Conservation (phyloP, 2,329 filamentous ascomycete genomes). For the Penicillium brevicompactum region DNA sequence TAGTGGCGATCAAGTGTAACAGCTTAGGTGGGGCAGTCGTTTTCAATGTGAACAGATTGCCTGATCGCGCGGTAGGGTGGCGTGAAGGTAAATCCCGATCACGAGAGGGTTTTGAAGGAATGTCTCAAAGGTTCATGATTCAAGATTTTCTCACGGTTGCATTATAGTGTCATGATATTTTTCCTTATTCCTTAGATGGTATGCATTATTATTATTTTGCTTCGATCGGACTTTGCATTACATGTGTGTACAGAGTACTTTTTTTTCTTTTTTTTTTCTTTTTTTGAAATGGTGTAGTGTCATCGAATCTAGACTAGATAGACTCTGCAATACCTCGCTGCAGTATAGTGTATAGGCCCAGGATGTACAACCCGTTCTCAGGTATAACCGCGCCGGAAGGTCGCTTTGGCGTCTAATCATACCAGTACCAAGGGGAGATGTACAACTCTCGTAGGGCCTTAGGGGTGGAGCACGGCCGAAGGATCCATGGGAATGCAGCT, state of each 20-base stretch:
- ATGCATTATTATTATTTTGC: too few relatives aligned
- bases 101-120: constrained; percentile 2
- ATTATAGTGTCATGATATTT: not conserved
- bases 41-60: not conserved
- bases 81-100: constrained; percentile 7
- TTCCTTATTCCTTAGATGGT: too few relatives aligned
- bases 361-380: not conserved
- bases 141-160: not conserved
- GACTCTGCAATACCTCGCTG: not conserved
- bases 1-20: constrained; percentile 33
- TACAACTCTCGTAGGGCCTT: not conserved
- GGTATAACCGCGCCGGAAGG: constrained; percentile 15
- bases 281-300: too few relatives aligned
- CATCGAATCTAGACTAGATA: too few relatives aligned
- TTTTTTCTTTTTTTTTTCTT: too few relatives aligned
- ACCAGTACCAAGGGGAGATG: not conserved
- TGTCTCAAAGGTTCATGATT: not conserved
- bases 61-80: constrained; percentile 7
- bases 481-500: constrained; percentile 11
- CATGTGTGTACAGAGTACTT: too few relatives aligned
- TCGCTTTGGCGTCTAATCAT: constrained; percentile 20
- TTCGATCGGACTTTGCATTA: too few relatives aligned
- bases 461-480: constrained; percentile 6
- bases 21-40: constrained; percentile 28
- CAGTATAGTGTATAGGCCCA: not conserved